Evolutionary conservation across 176 grass and related monocot species (phyloP).

Genomic region (maize (Zea mays)): DNA sequence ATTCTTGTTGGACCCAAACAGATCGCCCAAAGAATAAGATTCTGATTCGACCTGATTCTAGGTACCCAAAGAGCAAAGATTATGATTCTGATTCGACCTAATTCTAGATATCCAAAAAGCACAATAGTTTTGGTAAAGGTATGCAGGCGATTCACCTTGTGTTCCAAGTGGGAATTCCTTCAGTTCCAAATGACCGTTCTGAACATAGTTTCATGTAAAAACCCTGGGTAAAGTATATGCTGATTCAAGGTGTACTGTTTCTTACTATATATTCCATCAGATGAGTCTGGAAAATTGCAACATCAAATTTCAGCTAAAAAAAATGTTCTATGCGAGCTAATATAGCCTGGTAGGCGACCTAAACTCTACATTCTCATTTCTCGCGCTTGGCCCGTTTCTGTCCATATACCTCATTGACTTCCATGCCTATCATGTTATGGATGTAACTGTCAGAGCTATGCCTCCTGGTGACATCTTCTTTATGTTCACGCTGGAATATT

Average conservation of each 20-base stretch:
- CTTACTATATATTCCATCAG: not conserved
- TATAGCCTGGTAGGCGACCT: not conserved
- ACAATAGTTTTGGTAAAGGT: too few species aligned
- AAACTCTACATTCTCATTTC: slow-evolving; percentile 8
- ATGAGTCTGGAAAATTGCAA: slow-evolving; percentile 29
- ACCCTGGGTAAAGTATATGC: too few species aligned
- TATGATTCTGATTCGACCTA: too few species aligned
- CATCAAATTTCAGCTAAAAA: slow-evolving; percentile 22
- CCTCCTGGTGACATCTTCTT: slow-evolving; percentile 31
- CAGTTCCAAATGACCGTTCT: too few species aligned
- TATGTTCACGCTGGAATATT: slow-evolving; percentile 4
- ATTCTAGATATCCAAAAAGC: too few species aligned
- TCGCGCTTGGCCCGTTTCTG: not conserved
- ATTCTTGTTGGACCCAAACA: too few species aligned
- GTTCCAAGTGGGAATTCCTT: too few species aligned
- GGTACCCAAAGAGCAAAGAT: too few species aligned
- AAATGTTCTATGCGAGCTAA: slow-evolving; percentile 8
- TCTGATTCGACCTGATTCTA: too few species aligned
- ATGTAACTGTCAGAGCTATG: slow-evolving; percentile 30
- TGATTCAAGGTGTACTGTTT: not conserved
- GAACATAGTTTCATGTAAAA: too few species aligned
- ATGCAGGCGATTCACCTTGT: too few species aligned
- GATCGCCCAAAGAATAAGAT: too few species aligned
- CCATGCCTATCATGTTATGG: slow-evolving; percentile 16
- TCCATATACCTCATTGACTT: slow-evolving; percentile 18